Base-by-base conservation (phyloP, 2,329 filamentous ascomycete species). In the Penicillium capsulatum region DNA sequence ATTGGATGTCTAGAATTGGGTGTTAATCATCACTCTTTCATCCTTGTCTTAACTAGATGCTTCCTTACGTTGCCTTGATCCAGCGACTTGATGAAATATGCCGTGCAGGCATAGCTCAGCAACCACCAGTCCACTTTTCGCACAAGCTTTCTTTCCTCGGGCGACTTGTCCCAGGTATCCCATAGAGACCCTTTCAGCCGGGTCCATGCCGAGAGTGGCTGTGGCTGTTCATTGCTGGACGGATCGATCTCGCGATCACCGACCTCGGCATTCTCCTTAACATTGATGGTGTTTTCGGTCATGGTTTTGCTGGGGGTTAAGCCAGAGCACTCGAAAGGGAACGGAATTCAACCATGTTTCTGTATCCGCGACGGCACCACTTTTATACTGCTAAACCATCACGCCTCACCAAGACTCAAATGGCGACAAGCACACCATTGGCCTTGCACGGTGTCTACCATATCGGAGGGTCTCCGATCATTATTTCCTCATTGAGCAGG, bases 51-150 rank as follows among this genome's bases (percentile, higher is more conserved):
- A n/a, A 29, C 40, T 27, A 36, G 44, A 6, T 7, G 27, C 6
- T 6, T 9, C 17, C 35, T 54, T n/a, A 50, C 48, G 15, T 45
- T 48, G 3, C 19, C 26, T 31, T 37, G 35, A 24, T 37, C 35
- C 19, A 37, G 17, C 4, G 35, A 31, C n/a, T 37, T 30, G 27
- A 30, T 62, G 30, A 68, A 68, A 40, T 66, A 67, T 1, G 61
- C 62, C 2, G 65, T 28, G 14, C 60, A 68, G 3, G 55, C 59
- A 37, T 65, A 65, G 1, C 57, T 64, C 16, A 69, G 36, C 19
- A 68, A 59, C 49, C 54, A 63, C 45, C 55, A 60, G 31, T 67
- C 64, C 2, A 65, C 48, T 35, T 65, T 66, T 9, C 46, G 44
- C 8, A 67, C 46, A 17, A 66, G 54, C 4, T 49, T 50, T 2